Conservation (phyloP, 2,329 filamentous ascomycete species). For the Bipolaris zeicola region DNA sequence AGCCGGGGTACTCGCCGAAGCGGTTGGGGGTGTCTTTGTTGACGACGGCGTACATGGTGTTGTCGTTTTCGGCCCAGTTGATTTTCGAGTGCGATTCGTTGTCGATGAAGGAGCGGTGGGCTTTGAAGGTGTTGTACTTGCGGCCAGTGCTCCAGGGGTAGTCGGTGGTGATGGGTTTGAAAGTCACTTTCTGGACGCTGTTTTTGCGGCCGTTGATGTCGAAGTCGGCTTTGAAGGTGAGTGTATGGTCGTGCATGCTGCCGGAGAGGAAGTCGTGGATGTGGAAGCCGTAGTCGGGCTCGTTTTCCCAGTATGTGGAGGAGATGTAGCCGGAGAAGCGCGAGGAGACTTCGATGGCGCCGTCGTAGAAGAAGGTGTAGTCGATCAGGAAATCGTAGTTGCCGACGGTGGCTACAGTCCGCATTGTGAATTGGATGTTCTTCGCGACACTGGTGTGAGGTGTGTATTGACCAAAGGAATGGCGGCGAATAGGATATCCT, state of each 20-base stretch:
- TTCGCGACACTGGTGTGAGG: constrained; percentile 39
- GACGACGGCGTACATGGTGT: constrained; percentile 56
- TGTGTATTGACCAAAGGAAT: constrained; percentile 20
- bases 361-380: constrained; percentile 38
- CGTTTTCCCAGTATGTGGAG: constrained; percentile 30
- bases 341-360: constrained; percentile 31
- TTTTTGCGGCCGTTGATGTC: constrained; percentile 48
- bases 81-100: constrained; percentile 48
- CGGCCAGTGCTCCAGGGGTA: constrained; percentile 60
- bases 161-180: constrained; percentile 51
- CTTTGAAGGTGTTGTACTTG: constrained; percentile 59
- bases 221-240: constrained; percentile 52
- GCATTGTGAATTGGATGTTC: constrained; percentile 50
- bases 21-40: constrained; percentile 58
- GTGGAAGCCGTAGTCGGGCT: constrained; percentile 47
- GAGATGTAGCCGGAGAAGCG: constrained; percentile 40
- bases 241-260: constrained; percentile 47
- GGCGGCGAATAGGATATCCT: constrained; percentile 42
- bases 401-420: constrained; percentile 57
- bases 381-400: constrained; percentile 40
- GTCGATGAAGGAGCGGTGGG: constrained; percentile 51
- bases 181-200: constrained; percentile 40
- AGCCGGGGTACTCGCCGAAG: constrained; percentile 60
- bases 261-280: constrained; percentile 48
- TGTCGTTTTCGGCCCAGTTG: constrained; percentile 56